A percentile compares a stretch with the other conserved stretches of the same genome.
These are phyloP conservation scores for Annona squamosa DNA, from an alignment of 164 flowering plant genomes.

Conservation along the genomic window DNA sequence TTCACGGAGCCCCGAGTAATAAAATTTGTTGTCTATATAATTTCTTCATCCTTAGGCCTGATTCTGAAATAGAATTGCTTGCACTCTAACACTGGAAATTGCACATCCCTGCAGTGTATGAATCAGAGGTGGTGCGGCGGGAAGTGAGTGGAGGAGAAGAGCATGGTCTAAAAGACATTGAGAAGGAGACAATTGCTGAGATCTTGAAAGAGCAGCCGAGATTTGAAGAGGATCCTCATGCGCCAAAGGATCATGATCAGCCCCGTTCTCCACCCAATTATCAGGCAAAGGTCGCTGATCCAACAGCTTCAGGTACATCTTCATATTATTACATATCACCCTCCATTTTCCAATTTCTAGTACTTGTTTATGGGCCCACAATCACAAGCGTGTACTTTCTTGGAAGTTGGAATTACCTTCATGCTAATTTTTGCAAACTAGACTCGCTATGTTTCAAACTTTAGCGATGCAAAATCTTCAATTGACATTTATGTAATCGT, in stretches of 20 bases:
- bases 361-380: too few species aligned
- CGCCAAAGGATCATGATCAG: not conserved
- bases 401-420: too few species aligned
- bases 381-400: too few species aligned
- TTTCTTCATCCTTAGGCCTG: not conserved
- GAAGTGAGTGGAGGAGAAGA: not conserved
- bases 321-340: too few species aligned
- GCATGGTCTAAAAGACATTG: too few species aligned
- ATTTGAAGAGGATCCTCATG: not conserved
- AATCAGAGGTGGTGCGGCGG: not conserved
- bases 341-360: too few species aligned
- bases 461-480: too few species aligned
- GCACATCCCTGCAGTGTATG: not conserved
- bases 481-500: too few species aligned
- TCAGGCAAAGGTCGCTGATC: conserved; percentile 3
- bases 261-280: not conserved
- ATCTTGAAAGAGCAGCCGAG: not conserved
- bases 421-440: too few species aligned
- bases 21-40: not conserved
- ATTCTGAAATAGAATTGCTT: not conserved
- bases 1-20: conserved; percentile 3
- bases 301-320: not conserved
- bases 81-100: not conserved
- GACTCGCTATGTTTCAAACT: too few species aligned
- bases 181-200: not conserved